These are phyloP conservation scores for Blastobotrys malaysiensis DNA, from an alignment of 1,139 yeast genomes.

Conservation along the genomic window DNA sequence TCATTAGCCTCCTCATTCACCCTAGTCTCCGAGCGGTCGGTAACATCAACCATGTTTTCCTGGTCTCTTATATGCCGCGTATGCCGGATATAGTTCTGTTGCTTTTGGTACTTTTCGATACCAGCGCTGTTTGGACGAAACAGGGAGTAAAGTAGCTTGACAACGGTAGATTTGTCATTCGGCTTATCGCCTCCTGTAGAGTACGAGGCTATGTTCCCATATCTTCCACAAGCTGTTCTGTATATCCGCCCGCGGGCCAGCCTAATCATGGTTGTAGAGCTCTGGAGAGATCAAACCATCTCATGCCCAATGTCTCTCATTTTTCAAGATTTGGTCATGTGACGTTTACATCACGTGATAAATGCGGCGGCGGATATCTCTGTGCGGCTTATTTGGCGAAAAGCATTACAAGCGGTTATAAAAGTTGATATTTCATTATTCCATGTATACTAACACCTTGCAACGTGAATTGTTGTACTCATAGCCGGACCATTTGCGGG, in stretches of 20 bases:
- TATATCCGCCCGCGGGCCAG: background rate
- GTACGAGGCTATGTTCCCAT: background rate
- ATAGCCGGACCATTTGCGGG: conserved; percentile 30
- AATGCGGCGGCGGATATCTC: background rate
- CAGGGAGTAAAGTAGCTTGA: background rate
- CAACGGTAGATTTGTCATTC: background rate
- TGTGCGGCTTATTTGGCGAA: background rate
- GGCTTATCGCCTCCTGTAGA: background rate
- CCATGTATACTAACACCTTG: conserved; percentile 10
- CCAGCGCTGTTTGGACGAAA: background rate
- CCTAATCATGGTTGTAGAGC: no score
- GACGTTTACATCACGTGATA: background rate
- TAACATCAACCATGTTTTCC: background rate
- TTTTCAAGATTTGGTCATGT: background rate
- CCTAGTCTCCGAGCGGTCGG: background rate
- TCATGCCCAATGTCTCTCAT: background rate
- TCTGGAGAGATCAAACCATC: background rate
- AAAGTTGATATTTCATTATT: background rate
- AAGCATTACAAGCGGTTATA: no score
- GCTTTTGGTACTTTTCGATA: background rate
- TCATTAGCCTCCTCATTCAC: background rate
- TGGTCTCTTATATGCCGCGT: background rate
- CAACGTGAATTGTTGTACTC: background rate
- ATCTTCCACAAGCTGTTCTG: background rate
- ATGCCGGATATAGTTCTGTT: background rate